Base-by-base conservation (phyloP, 768 basidiomycete genomes). In the Russula lepida region DNA sequence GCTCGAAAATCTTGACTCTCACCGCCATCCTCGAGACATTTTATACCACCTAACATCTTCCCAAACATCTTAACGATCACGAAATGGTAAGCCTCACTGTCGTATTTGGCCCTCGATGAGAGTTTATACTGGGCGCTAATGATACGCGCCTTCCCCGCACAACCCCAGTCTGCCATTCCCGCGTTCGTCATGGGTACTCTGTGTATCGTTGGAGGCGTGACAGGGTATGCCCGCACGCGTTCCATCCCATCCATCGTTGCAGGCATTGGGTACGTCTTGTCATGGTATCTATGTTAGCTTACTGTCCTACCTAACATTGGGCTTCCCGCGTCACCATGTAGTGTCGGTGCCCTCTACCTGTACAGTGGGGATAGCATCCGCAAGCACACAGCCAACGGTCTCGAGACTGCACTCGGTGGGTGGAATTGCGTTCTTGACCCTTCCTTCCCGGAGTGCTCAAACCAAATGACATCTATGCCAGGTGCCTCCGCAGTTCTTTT, bases 221-320 rank as follows among this genome's bases (percentile, higher is more conserved):
- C 84, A 46, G 91, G 88, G 32, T 90, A 82, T 64, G 81, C 76
- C 7, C 78, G 81, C 66, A 88, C 85, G 62, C 81, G 85, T 25
- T 92, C 89, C 33, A 76, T 92, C 32, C 92, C 91, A 6, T 92
- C 92, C 13, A 71, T 93, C 44, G 82, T 92, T 21, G 91, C 91
- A 59, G 91, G 91, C 41, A 80, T 90, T 47, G 78, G 85, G 89
- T 92, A 67, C 46, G 84, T 71, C 17, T 32, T 19, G 32, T 37
- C 21, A 3, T 21, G 15, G 1, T 11, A 35, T 39, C 19, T 8
- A 15, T 15, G 35, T 37, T 37, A 33, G 4, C 11, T 3, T 2
- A 25, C 6, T 11, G 1, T 19, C 25, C 30, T 6, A 8, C 41
- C 23, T 23, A 25, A 51, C 35, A n/a, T 23, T 37, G 35, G 15